Conservation (phyloP, 208 protist genomes). For the Angomonas ambiguus region DNA sequence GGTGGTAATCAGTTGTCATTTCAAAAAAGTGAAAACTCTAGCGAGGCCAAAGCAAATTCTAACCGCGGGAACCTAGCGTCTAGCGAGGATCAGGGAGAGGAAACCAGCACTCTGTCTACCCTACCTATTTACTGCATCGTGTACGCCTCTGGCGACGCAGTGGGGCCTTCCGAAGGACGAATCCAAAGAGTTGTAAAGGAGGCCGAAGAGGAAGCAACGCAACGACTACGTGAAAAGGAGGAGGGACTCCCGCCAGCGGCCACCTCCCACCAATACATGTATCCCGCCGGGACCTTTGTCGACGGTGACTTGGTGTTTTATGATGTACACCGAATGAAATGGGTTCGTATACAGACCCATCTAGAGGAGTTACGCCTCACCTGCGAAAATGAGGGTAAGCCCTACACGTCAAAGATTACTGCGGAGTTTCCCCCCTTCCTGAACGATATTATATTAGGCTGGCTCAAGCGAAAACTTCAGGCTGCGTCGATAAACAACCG, state of each 20-base stretch:
- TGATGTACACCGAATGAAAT: constrained; percentile 28
- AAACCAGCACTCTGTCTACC: no score
- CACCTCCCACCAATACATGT: constrained; percentile 4
- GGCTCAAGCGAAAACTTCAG: constrained; percentile 47
- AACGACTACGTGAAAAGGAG: background rate
- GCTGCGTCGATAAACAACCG: constrained; percentile 27
- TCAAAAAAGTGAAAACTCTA: no score
- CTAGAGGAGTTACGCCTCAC: constrained; percentile 20
- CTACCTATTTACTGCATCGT: no score
- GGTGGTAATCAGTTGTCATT: no score
- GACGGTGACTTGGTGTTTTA: constrained; percentile 56
- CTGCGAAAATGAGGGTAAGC: constrained; percentile 13
- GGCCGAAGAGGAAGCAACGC: background rate
- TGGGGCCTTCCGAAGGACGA: no score
- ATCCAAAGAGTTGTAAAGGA: no score
- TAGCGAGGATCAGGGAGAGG: no score
- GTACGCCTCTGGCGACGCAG: no score
- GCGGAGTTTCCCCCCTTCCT: background rate
- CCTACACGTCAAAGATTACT: constrained; percentile 2
- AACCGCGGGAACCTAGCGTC: no score
- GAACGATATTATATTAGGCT: constrained; percentile 33
- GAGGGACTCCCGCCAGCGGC: background rate
- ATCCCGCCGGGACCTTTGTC: constrained; percentile 31
- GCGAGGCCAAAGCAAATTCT: no score
- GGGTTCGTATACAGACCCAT: constrained; percentile 39